A percentile compares a stretch with the other conserved stretches of the same genome.
phyloP scores from a whole-genome alignment of 148 eudicot genomes.

The Simmondsia chinensis region DNA sequence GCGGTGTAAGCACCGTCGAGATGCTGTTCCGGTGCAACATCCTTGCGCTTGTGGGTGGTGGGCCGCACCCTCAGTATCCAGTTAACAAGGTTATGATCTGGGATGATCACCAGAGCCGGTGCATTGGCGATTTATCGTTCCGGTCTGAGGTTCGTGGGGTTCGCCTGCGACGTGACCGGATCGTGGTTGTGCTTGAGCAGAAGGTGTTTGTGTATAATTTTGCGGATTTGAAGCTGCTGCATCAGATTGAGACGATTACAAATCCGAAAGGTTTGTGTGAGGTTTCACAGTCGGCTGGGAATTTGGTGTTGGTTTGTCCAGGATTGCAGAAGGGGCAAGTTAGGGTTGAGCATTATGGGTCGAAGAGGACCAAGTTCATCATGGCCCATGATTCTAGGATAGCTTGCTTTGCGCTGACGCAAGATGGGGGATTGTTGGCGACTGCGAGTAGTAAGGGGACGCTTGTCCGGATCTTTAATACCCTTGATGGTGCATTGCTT shows the following conservation, averaged over 20 bases:
- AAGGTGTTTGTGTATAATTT: constrained; percentile 81
- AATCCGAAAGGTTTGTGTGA: constrained; percentile 84
- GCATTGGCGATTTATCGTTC: constrained; percentile 83
- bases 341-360: constrained; percentile 74
- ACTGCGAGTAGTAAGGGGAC: constrained; percentile 83
- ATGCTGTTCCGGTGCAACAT: constrained; percentile 90
- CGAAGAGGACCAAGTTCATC: constrained; percentile 73
- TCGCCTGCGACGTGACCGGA: constrained; percentile 63
- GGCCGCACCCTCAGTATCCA: constrained; percentile 72
- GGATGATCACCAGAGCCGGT: constrained; percentile 86
- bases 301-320: constrained; percentile 64
- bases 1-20: constrained; percentile 72
- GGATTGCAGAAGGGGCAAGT: constrained; percentile 86
- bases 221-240: constrained; percentile 63
- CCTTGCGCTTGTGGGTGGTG: constrained; percentile 85
- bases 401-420: constrained; percentile 63
- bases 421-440: constrained; percentile 65
- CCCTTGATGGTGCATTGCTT: constrained; percentile 58
- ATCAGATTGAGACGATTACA: constrained; percentile 77
- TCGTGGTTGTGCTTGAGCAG: constrained; percentile 69
- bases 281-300: constrained; percentile 54
- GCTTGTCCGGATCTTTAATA: constrained; percentile 60
- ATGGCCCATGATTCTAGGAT: constrained; percentile 93
- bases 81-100: constrained; percentile 83
- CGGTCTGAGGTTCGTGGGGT: constrained; percentile 77